phyloP scores from a whole-genome alignment of 208 protist genomes.

The Naegleria fowleri region DNA sequence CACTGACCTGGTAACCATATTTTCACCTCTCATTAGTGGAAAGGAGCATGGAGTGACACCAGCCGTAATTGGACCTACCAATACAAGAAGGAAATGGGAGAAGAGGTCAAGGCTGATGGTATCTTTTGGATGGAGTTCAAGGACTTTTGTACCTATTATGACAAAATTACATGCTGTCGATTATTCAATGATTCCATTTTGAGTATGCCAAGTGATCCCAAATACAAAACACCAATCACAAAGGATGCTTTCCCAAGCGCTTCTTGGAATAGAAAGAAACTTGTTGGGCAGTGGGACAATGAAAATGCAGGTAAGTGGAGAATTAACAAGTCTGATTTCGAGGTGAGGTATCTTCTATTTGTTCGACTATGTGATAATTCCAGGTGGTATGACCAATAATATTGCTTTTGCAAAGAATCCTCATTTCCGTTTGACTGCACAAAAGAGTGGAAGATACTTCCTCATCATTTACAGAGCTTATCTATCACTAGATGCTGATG shows the following conservation, averaged over 20 bases:
- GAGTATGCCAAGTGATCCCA: not conserved
- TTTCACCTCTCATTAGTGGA: not conserved
- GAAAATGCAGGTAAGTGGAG: not conserved
- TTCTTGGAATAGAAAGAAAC: not conserved
- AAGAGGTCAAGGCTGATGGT: not conserved
- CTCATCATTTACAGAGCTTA: not conserved
- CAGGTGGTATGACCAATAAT: not conserved
- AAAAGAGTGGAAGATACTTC: not conserved
- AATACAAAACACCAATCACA: not conserved
- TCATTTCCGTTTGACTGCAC: not conserved
- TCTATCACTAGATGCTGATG: not conserved
- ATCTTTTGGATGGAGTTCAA: slow-evolving; percentile 20
- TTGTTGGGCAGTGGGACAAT: not conserved
- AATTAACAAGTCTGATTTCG: too few species aligned
- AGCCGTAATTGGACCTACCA: not conserved
- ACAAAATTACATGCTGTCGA: slow-evolving; percentile 24
- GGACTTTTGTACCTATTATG: slow-evolving; percentile 4
- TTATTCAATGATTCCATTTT: not conserved
- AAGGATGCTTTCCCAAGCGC: not conserved
- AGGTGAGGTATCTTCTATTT: too few species aligned
- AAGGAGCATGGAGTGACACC: not conserved
- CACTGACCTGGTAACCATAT: not conserved
- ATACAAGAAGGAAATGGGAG: not conserved
- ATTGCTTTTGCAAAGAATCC: slow-evolving; percentile 1
- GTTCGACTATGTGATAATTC: too few species aligned